phyloP scores from a whole-genome alignment of 2,329 filamentous ascomycete species.

The Rutstroemia sp. region DNA sequence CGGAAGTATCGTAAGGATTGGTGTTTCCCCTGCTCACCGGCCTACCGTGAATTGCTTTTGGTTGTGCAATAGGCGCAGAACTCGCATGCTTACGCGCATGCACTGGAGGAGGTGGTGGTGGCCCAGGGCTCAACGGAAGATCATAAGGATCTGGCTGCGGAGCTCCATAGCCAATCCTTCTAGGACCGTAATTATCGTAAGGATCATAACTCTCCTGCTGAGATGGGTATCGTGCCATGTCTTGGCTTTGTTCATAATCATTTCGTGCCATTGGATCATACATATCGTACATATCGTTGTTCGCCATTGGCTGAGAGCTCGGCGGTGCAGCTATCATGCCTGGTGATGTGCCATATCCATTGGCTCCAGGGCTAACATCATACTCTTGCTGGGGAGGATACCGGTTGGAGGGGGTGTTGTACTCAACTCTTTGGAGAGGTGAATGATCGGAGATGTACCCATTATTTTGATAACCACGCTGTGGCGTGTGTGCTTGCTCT shows the following conservation, averaged over 20 bases:
- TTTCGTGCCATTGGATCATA: conserved; percentile 22
- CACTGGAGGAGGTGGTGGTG: conserved; percentile 29
- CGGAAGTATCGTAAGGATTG: conserved; percentile 17
- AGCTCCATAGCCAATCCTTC: conserved; percentile 23
- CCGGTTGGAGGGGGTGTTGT: conserved; percentile 20
- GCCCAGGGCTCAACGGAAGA: conserved; percentile 28
- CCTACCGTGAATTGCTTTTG: neutral
- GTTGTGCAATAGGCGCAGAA: conserved; percentile 13
- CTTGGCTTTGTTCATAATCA: conserved; percentile 20
- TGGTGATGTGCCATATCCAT: conserved; percentile 17
- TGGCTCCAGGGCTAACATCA: conserved; percentile 15
- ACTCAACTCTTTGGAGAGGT: conserved; percentile 45
- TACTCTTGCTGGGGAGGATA: conserved; percentile 19
- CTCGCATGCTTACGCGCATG: conserved; percentile 24
- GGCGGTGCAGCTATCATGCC: conserved; percentile 10
- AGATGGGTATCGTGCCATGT: conserved; percentile 1
- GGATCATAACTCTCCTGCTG: conserved; percentile 10
- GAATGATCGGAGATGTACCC: conserved; percentile 43
- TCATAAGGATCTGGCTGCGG: conserved; percentile 23
- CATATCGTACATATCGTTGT: conserved; percentile 21
- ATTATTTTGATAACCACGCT: conserved; percentile 40
- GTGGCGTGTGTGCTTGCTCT: conserved; percentile 36
- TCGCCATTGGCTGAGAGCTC: conserved; percentile 14
- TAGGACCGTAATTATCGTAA: conserved; percentile 19
- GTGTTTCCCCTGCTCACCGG: conserved; percentile 8